Evolutionary conservation across 768 basidiomycete genomes (phyloP).

Genomic region (Termitomyces sp.): DNA sequence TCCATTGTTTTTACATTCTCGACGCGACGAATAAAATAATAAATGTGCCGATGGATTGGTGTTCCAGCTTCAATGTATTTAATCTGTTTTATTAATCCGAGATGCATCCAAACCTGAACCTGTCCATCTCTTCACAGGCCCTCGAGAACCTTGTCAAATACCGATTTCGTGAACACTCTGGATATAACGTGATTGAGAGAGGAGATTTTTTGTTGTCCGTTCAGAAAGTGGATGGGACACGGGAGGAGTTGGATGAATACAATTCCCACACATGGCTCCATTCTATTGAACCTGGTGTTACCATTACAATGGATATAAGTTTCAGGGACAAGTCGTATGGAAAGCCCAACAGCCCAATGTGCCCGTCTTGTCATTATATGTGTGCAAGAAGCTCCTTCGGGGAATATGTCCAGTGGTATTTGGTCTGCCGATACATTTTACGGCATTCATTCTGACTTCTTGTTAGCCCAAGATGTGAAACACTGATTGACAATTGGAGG

Average conservation of each 20-base stretch:
- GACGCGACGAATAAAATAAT: constrained; percentile 7
- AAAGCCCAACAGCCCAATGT: no score
- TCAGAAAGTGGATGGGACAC: not conserved
- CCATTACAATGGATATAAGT: not conserved
- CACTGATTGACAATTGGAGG: not conserved
- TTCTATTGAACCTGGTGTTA: not conserved
- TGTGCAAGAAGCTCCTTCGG: not conserved
- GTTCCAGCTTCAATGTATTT: not conserved
- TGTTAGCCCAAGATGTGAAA: not conserved
- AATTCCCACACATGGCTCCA: not conserved
- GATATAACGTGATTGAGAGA: no score
- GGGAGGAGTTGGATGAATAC: not conserved
- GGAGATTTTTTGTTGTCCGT: not conserved
- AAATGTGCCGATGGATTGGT: not conserved
- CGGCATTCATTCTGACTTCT: no score
- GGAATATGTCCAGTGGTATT: not conserved
- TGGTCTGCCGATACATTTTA: not conserved
- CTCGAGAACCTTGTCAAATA: not conserved
- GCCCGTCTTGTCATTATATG: not conserved
- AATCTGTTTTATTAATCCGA: no score
- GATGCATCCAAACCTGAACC: not conserved
- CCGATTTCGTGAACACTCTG: not conserved
- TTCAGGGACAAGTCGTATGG: not conserved
- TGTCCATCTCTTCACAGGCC: not conserved
- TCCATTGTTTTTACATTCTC: not conserved